A percentile compares a stretch with the other conserved stretches of the same genome.
Conservation (phyloP, 1,139 yeast species). For the Pichia sp. region DNA sequence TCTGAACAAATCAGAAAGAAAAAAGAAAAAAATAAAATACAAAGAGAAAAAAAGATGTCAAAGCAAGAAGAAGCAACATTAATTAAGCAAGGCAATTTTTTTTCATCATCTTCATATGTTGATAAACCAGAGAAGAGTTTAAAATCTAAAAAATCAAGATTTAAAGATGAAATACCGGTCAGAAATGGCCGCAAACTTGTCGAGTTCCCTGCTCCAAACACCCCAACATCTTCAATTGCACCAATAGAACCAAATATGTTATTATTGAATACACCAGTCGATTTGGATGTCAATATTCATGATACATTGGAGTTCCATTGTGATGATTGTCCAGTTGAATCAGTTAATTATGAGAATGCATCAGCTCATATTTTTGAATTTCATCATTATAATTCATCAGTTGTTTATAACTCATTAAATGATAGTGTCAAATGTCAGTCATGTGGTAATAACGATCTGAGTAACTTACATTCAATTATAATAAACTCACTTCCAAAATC, state of each 20-base stretch:
- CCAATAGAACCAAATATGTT: neutral
- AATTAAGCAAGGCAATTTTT: too few relatives aligned
- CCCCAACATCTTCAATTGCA: neutral
- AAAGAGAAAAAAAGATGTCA: too few relatives aligned
- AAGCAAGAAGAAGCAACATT: too few relatives aligned
- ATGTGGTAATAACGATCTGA: conserved; percentile 7
- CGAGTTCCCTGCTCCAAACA: neutral
- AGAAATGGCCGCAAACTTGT: neutral
- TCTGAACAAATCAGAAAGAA: too few relatives aligned
- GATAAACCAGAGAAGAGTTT: too few relatives aligned
- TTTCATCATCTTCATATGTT: too few relatives aligned
- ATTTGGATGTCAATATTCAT: neutral
- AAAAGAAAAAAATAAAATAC: too few relatives aligned
- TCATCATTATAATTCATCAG: conserved; percentile 6
- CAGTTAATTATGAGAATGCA: conserved; percentile 3
- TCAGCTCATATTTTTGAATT: conserved; percentile 2
- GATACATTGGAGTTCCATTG: conserved; percentile 9
- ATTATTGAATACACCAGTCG: neutral
- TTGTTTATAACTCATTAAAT: neutral
- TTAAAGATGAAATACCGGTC: neutral
- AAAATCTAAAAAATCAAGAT: neutral
- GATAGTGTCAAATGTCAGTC: conserved; percentile 11
- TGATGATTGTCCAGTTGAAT: conserved; percentile 12
- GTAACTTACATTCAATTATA: conserved; percentile 2
- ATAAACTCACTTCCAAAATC: neutral